These are phyloP conservation scores for Amanita exitialis DNA, from an alignment of 768 basidiomycete genomes.

Conservation along the genomic window DNA sequence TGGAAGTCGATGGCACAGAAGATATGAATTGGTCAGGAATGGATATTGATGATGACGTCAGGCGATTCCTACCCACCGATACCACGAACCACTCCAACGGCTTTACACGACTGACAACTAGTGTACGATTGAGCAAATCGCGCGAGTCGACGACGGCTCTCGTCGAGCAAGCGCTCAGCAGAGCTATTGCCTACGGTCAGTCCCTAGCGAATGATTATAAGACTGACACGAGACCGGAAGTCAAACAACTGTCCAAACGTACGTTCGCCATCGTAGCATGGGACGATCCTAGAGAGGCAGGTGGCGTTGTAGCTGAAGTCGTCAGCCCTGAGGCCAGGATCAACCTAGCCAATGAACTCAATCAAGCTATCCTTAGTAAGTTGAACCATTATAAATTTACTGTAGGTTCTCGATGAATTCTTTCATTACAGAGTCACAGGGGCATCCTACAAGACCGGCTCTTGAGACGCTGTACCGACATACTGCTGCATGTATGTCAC, in stretches of 20 bases:
- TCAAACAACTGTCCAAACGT: conserved; percentile 57
- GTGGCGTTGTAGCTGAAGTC: conserved; percentile 55
- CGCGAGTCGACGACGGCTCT: conserved; percentile 19
- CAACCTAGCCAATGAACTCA: conserved; percentile 64
- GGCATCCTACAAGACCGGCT: conserved; percentile 57
- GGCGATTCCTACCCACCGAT: conserved; percentile 4
- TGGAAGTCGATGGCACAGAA: conserved; percentile 25
- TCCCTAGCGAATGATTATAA: conserved; percentile 60
- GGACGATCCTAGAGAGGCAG: conserved; percentile 59
- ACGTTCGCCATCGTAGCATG: conserved; percentile 78
- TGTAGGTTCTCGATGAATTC: conserved; percentile 1
- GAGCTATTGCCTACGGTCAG: conserved; percentile 69
- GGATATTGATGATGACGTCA: conserved; percentile 43
- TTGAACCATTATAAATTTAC: conserved; percentile 5
- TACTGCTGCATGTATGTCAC: conserved; percentile 53
- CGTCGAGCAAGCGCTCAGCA: conserved; percentile 50
- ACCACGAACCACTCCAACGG: conserved; percentile 16
- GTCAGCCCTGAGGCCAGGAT: conserved; percentile 60
- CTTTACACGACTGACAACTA: neutral
- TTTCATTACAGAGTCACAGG: conserved; percentile 55
- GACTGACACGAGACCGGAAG: conserved; percentile 47
- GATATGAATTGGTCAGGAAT: conserved; percentile 47
- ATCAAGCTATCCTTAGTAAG: conserved; percentile 76
- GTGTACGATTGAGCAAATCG: conserved; percentile 1
- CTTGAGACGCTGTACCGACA: conserved; percentile 76